Percentiles rank a stretch among this genome's conserved stretches.
phyloP scores from a whole-genome alignment of 768 basidiomycete genomes.

The Leccinum rimulosum region DNA sequence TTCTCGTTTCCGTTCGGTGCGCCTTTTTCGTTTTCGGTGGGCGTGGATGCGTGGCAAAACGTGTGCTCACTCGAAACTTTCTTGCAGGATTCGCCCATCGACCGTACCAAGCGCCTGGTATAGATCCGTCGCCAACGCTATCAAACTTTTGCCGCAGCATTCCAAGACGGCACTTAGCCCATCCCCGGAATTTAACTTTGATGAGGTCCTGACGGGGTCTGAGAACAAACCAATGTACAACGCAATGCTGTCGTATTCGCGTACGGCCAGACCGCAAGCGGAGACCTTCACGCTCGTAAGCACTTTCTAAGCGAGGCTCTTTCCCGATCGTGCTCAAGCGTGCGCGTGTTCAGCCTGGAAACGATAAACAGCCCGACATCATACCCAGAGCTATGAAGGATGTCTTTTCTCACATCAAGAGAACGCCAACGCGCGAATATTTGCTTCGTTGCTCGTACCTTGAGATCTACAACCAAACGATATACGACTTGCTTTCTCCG shows the following conservation, averaged over 20 bases:
- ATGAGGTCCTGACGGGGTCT: conserved; percentile 74
- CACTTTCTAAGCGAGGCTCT: conserved; percentile 15
- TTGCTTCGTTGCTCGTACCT: conserved; percentile 95
- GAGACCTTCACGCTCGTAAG: conserved; percentile 63
- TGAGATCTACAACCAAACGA: conserved; percentile 94
- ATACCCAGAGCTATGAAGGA: conserved; percentile 93
- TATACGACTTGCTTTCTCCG: conserved; percentile 83
- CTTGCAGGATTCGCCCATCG: conserved; percentile 61
- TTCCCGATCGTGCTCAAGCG: conserved; percentile 30
- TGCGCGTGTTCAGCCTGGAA: conserved; percentile 50
- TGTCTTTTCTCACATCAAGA: conserved; percentile 80
- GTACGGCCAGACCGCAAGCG: conserved; percentile 84
- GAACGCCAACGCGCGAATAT: conserved; percentile 79
- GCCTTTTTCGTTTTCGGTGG: neutral
- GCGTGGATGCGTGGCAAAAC: neutral
- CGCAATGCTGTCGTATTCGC: conserved; percentile 93
- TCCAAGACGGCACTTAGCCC: conserved; percentile 43
- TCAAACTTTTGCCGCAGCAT: conserved; percentile 60
- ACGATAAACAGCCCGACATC: conserved; percentile 85
- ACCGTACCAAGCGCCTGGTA: conserved; percentile 55
- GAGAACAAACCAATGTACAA: conserved; percentile 79
- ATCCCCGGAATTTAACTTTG: conserved; percentile 60
- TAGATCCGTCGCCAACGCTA: conserved; percentile 40
- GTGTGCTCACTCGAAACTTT: conserved; percentile 3
- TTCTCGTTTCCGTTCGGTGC: conserved; percentile 81